Conservation (phyloP, 495 filamentous ascomycete genomes). For the Penicillium coffeae region DNA sequence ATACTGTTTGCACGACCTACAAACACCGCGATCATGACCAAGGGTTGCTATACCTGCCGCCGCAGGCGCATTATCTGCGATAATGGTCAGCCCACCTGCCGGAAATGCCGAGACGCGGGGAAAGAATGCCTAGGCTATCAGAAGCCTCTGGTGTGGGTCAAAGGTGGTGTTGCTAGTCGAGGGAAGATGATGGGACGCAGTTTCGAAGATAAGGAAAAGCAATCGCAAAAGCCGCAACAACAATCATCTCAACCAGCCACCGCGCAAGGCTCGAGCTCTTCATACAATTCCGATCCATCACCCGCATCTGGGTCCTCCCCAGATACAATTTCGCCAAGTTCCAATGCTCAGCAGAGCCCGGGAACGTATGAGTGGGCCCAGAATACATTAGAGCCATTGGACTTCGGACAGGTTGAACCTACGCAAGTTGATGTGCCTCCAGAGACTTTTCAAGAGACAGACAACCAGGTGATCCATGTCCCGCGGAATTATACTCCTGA, state of each 20-base stretch:
- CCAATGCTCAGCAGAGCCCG: constrained; percentile 15
- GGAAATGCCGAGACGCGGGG: constrained; percentile 60
- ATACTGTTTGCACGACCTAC: constrained; percentile 11
- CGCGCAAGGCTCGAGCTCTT: not conserved
- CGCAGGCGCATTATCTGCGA: constrained; percentile 54
- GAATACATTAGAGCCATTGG: constrained; percentile 2
- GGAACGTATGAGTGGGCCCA: constrained; percentile 16
- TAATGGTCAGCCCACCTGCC: constrained; percentile 59
- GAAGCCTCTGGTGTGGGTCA: constrained; percentile 50
- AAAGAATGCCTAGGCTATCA: constrained; percentile 62
- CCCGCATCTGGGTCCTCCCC: constrained; percentile 16
- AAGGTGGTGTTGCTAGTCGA: constrained; percentile 47
- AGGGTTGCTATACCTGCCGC: constrained; percentile 50
- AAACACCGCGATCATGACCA: constrained; percentile 33
- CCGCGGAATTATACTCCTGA: constrained; percentile 4
- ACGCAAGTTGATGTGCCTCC: not conserved
- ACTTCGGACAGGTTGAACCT: not conserved
- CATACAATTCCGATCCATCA: constrained; percentile 9
- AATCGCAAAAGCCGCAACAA: constrained; percentile 1
- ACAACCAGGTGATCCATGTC: constrained; percentile 6
- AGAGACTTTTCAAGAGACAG: not conserved
- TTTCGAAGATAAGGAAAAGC: constrained; percentile 35
- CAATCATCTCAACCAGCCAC: not conserved
- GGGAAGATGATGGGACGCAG: constrained; percentile 52
- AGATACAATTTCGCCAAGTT: constrained; percentile 16